phyloP scores from a whole-genome alignment of 768 basidiomycete genomes.

The Phlebiopsis gigantea region DNA sequence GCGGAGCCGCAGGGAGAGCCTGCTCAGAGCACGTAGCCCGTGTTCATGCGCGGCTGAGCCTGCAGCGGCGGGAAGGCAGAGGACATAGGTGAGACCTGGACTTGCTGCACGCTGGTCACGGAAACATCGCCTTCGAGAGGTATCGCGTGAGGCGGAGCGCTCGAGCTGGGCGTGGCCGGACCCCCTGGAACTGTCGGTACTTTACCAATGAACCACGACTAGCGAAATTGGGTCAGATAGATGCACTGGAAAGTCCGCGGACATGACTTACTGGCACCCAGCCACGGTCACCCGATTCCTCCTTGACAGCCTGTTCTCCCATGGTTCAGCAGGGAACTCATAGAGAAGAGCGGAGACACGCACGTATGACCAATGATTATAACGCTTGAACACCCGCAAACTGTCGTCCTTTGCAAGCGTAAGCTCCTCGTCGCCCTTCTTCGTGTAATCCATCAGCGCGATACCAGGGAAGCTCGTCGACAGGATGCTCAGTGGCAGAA shows the following conservation, averaged over 20 bases:
- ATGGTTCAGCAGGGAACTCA: neutral
- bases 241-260: constrained; percentile 34
- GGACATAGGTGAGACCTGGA: constrained; percentile 71
- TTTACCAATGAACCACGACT: constrained; percentile 94
- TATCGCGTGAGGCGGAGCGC: constrained; percentile 16
- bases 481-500: constrained; percentile 85
- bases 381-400: constrained; percentile 92
- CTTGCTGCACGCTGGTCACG: constrained; percentile 37
- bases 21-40: constrained; percentile 1
- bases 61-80: constrained; percentile 64
- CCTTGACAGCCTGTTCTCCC: constrained; percentile 73
- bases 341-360: constrained; percentile 27
- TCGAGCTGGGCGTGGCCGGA: constrained; percentile 40
- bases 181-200: constrained; percentile 42
- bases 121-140: constrained; percentile 22
- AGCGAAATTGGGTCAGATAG: constrained; percentile 24
- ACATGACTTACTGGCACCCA: constrained; percentile 65
- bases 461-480: constrained; percentile 97
- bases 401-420: constrained; percentile 85
- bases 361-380: constrained; percentile 97
- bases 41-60: constrained; percentile 9
- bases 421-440: constrained; percentile 90
- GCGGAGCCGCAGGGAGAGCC: neutral
- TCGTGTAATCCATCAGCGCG: constrained; percentile 93
- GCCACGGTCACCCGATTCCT: constrained; percentile 88